Base-by-base conservation (phyloP, 2,329 filamentous ascomycete species). In the Lecanicillium sp. region DNA sequence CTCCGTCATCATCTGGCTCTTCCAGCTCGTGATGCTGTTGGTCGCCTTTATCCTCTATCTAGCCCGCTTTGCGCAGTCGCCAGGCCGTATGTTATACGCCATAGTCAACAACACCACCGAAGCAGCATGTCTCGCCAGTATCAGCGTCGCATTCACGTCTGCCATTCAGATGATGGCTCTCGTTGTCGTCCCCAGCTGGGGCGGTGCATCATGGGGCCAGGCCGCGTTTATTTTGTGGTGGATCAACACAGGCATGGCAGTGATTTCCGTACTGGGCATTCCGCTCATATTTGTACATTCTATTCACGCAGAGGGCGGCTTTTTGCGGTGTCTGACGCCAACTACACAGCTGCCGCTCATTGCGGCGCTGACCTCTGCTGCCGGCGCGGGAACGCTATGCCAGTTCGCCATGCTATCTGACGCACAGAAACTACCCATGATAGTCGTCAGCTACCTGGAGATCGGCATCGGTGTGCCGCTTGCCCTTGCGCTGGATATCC, bases 361-460 rank as follows among this genome's bases (percentile, higher is more conserved):
- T 34, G 54, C 60, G 0, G 56, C 59, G 9, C 48, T 66, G 9
- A 63, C 60, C 0, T 57, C 59, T 5, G 63, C 62, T 2, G 59
- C 64, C 1, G 58, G 55, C 3, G 43, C 41, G 1, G 56, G 58
- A 5, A 49, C 56, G 4, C 47, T 67, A n/a, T 63, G 57, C 45
- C 47, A 43, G 4, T 54, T 48, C 25, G 44, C 46, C 38, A 37
- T 37, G 22, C 35, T 62, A 31, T 48, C 48, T 37, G 29, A 51
- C 13, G 41, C 50, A 18, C 50, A 59, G 20, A 48, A 59, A 43
- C 45, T 66, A 5, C 62, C 63, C 27, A 49, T 59, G 29, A 58
- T 67, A 29, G 52, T 67, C 15, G 53, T 67, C 12, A 54, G 57
- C 5, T 67, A 65, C 35, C 51, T 66, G 15, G 52, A 64, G 36